These are phyloP conservation scores for Globisporangium parvum DNA, from an alignment of 352 stramenopile genomes.

Conservation along the genomic window DNA sequence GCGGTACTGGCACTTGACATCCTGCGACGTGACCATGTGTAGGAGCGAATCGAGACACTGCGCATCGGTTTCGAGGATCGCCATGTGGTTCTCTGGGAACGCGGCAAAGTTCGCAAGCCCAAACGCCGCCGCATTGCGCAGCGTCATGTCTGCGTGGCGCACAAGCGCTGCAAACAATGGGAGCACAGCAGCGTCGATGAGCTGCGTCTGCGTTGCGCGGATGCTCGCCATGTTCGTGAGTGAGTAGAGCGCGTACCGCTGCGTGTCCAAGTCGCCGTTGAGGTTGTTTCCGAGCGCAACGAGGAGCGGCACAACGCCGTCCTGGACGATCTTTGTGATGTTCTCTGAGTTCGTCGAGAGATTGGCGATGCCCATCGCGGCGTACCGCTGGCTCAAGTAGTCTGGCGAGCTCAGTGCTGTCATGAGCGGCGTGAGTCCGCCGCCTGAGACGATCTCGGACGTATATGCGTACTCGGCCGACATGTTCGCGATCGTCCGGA, in stretches of 20 bases:
- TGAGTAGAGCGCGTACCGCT: constrained; percentile 90
- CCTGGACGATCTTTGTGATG: constrained; percentile 86
- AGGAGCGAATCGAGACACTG: constrained; percentile 54
- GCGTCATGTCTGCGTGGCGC: constrained; percentile 69
- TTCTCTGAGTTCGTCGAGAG: constrained; percentile 91
- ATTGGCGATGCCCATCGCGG: constrained; percentile 94
- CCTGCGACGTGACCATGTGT: constrained; percentile 46
- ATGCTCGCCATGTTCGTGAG: constrained; percentile 92
- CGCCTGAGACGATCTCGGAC: constrained; percentile 87
- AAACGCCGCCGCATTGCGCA: constrained; percentile 89
- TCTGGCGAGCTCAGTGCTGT: constrained; percentile 89
- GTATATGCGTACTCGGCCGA: constrained; percentile 93
- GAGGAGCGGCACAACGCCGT: constrained; percentile 85
- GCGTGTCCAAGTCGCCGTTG: constrained; percentile 88
- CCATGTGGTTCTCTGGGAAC: constrained; percentile 87
- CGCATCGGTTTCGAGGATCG: constrained; percentile 56
- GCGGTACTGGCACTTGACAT: constrained; percentile 84
- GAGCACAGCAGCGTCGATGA: constrained; percentile 76
- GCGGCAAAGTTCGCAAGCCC: constrained; percentile 92
- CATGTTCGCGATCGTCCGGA: constrained; percentile 94
- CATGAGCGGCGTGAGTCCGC: constrained; percentile 85
- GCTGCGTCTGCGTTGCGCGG: constrained; percentile 73
- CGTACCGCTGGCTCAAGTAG: constrained; percentile 91
- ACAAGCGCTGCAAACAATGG: constrained; percentile 65
- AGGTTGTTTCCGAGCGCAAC: constrained; percentile 79